phyloP scores from a whole-genome alignment of 345 rosid genomes.

The Bretschneidera sinensis region DNA sequence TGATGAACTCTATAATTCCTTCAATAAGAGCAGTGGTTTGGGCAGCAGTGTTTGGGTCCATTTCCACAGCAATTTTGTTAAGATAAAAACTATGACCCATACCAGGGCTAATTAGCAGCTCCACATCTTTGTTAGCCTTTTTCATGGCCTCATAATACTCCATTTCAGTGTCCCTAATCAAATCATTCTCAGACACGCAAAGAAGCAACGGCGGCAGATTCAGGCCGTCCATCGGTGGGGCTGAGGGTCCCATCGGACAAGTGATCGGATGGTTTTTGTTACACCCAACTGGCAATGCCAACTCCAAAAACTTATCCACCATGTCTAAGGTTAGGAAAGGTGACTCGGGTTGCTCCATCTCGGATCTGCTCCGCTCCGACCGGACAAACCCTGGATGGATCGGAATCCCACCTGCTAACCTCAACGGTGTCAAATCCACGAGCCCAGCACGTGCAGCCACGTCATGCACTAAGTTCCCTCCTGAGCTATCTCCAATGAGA shows the following conservation, averaged over 20 bases:
- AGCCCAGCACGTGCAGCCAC: constrained; percentile 37
- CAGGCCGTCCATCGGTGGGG: constrained; percentile 30
- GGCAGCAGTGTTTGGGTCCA: constrained; percentile 35
- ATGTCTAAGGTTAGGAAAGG: constrained; percentile 53
- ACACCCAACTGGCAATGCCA: constrained; percentile 40
- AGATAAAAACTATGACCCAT: constrained; percentile 63
- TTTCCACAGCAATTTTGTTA: constrained; percentile 43
- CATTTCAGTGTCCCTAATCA: constrained; percentile 52
- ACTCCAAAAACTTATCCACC: constrained; percentile 49
- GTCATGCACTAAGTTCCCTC: constrained; percentile 39
- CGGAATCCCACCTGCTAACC: constrained; percentile 37
- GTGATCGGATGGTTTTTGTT: constrained; percentile 54
- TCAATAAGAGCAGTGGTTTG: constrained; percentile 31
- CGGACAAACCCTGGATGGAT: constrained; percentile 53
- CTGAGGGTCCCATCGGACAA: constrained; percentile 55
- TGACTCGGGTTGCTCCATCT: constrained; percentile 51
- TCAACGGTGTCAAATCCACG: constrained; percentile 21
- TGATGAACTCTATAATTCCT: constrained; percentile 36
- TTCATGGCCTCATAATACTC: constrained; percentile 56
- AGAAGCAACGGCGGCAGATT: constrained; percentile 44
- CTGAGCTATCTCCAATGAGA: constrained; percentile 47
- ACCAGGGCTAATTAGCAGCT: constrained; percentile 36
- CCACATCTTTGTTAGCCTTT: constrained; percentile 40
- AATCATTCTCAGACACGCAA: constrained; percentile 45
- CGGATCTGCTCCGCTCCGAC: constrained; percentile 50